Percentiles rank a stretch among this genome's conserved stretches.
Conservation (phyloP, 164 flowering plant genomes). For the Macadamia integrifolia region DNA sequence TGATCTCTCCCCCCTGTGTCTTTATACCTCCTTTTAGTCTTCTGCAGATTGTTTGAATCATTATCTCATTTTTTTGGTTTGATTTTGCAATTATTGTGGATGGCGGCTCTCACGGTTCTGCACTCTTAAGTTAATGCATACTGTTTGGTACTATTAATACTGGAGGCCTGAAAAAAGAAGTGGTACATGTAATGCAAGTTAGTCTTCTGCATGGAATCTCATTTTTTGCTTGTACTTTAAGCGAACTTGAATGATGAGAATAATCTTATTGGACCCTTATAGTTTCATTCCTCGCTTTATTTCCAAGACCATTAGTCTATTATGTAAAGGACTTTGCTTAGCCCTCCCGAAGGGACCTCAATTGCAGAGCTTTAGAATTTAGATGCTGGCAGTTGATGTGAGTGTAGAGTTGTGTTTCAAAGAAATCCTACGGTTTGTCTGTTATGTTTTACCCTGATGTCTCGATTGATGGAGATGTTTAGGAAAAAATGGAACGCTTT, state of each 20-base stretch:
- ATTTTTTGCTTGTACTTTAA: constrained; percentile 12
- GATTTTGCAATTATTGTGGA: background rate
- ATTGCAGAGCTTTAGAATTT: background rate
- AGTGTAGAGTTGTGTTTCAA: background rate
- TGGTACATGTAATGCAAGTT: too few relatives aligned
- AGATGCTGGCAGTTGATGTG: background rate
- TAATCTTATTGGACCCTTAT: background rate
- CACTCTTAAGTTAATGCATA: background rate
- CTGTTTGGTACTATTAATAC: background rate
- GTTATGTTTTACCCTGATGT: constrained; percentile 1
- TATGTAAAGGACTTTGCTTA: background rate
- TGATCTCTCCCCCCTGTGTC: background rate
- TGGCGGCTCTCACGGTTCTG: background rate
- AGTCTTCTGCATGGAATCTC: background rate
- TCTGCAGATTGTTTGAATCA: background rate
- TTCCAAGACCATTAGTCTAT: background rate
- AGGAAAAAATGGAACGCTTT: constrained; percentile 6
- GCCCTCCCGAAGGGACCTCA: background rate
- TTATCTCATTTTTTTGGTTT: too few relatives aligned
- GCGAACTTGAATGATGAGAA: background rate
- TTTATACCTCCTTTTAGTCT: background rate
- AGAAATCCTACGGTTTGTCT: background rate
- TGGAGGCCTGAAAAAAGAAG: background rate
- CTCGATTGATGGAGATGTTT: constrained; percentile 8
- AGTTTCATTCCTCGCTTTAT: constrained; percentile 9